These are phyloP conservation scores for Blastobotrys attinorum DNA, from an alignment of 805 yeast species.

Conservation along the genomic window DNA sequence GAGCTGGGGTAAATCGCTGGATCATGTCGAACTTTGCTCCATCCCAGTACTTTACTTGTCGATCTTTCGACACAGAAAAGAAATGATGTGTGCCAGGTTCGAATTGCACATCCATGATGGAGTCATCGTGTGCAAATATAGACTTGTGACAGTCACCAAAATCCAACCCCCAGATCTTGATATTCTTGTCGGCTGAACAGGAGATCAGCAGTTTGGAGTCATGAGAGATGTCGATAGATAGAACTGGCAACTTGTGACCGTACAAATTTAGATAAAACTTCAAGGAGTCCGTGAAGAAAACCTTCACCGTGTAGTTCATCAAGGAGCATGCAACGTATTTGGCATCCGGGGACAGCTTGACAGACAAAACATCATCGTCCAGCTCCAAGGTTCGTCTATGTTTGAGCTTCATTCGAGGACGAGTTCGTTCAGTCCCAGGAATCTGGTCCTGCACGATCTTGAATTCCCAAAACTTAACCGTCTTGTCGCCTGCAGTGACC, in stretches of 20 bases:
- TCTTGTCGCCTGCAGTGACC: conserved; percentile 89
- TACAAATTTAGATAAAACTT: conserved; percentile 84
- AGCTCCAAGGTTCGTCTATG: conserved; percentile 81
- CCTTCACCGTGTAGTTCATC: conserved; percentile 91
- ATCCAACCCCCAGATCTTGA: conserved; percentile 97
- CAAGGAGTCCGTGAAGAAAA: conserved; percentile 77
- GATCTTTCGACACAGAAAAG: conserved; percentile 86
- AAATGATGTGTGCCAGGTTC: conserved; percentile 82
- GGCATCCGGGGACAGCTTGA: conserved; percentile 72
- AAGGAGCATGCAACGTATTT: conserved; percentile 75
- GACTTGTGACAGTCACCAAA: conserved; percentile 99
- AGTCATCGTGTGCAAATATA: conserved; percentile 93
- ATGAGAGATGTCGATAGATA: conserved; percentile 81
- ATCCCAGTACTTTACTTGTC: conserved; percentile 91
- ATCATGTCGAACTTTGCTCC: conserved; percentile 94
- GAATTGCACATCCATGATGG: conserved; percentile 82
- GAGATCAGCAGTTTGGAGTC: conserved; percentile 86
- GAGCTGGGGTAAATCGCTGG: conserved; percentile 73
- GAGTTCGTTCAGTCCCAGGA: conserved; percentile 53
- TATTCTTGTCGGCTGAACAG: conserved; percentile 94
- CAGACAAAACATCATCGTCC: conserved; percentile 74
- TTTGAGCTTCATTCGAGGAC: conserved; percentile 49
- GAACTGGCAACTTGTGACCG: conserved; percentile 94
- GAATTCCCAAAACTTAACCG: conserved; percentile 85
- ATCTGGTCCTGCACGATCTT: conserved; percentile 54